Conservation (phyloP, 306 rosid genomes). For the Corylus avellana region DNA sequence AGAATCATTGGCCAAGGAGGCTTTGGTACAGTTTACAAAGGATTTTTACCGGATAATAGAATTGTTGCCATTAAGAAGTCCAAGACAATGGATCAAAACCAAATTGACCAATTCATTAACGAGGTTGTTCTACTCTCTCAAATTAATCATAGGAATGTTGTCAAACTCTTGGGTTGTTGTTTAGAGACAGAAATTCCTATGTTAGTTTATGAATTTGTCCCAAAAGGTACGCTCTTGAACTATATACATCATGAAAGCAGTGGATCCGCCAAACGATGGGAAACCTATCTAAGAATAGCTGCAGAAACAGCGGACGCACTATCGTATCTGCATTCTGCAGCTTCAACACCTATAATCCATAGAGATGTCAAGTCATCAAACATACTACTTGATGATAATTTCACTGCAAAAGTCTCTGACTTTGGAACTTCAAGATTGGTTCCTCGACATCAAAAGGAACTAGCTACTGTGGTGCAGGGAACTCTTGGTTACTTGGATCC, state of each 20-base stretch:
- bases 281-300: too few species aligned
- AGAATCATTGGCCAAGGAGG: slow-evolving; percentile 21
- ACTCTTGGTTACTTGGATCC: slow-evolving; percentile 38
- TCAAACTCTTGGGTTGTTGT: slow-evolving; percentile 27
- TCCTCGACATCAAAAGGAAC: slow-evolving; percentile 7
- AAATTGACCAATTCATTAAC: slow-evolving; percentile 22
- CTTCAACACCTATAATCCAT: too few species aligned
- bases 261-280: too few species aligned
- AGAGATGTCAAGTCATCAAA: too few species aligned
- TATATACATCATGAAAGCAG: too few species aligned
- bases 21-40: slow-evolving; percentile 22
- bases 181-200: neutral
- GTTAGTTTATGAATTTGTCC: too few species aligned
- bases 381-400: too few species aligned
- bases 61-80: slow-evolving; percentile 15
- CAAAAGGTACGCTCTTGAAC: too few species aligned
- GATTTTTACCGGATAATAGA: neutral
- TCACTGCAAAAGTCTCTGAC: too few species aligned
- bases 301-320: too few species aligned
- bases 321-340: too few species aligned
- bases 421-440: too few species aligned
- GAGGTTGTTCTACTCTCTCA: slow-evolving; percentile 18
- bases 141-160: slow-evolving; percentile 15
- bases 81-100: slow-evolving; percentile 5
- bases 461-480: slow-evolving; percentile 37